Evolutionary conservation across 148 eudicot genomes (phyloP), one percentile per base, ranked within the genome.

Genomic region (Chenopodium berlandieri): DNA sequence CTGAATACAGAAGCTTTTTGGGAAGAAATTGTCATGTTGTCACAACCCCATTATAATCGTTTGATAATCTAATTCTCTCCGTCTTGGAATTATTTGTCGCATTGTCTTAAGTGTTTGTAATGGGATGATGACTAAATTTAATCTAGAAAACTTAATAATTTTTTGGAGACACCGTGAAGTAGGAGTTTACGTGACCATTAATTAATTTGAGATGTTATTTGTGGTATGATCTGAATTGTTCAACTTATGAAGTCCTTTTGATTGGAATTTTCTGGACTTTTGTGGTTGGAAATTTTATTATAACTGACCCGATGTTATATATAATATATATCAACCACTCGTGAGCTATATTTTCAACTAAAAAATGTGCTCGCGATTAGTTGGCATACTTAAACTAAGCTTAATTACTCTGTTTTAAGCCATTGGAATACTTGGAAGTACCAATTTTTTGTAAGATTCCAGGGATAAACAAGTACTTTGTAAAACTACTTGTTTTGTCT

Each of bases 1-100:
- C 75, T 81, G 52, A 64, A 81, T 66, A 77, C n/a, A 76, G 44
- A 40, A 52, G 75, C 75, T 81, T 73, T 81, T 81, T 60, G 20
- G 32, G 60, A 71, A 34, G 78, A 77, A 23, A 37, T 76, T 84
- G 66, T 12, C 54, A 13, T 13, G 14, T 12, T 50, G 54, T 50
- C 16, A 2, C 54, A 50, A 50, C 54, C 54, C 54, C 54, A 12
- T 50, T 0, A 50, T 50, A 50, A 50, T 50, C 54, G 54, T 9
- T 11, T 12, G 54, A 50, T 50, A 50, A 9, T 13, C 3, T 50
- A 11, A 10, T 50, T 50, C 14, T 50, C 54, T 9, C 12, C 4
- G 54, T 9, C 44, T 2, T 50, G 14, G 54, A 48, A 48, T 48
- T 10, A 48, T 9, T 48, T 48, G 54, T 48, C 14, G 14, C 54